Percentiles rank a stretch among this genome's conserved stretches.
These are phyloP conservation scores for Microthlaspi erraticum DNA, from an alignment of 345 rosid genomes.

Conservation along the genomic window DNA sequence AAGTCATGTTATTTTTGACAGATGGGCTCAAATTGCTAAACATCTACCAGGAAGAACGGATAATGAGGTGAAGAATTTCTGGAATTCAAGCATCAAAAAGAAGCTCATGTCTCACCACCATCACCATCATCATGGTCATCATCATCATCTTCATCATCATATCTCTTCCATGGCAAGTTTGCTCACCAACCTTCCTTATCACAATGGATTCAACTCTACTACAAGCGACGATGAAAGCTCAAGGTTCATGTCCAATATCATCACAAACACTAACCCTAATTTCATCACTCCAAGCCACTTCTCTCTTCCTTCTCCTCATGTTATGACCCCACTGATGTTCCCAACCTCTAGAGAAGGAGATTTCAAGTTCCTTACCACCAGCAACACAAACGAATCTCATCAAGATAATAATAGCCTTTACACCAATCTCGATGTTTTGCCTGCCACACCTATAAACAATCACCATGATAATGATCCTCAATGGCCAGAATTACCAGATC, in stretches of 20 bases:
- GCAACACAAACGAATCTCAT: conserved; percentile 35
- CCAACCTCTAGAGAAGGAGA: conserved; percentile 56
- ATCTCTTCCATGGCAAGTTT: conserved; percentile 50
- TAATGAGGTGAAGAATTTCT: conserved; percentile 92
- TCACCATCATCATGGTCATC: conserved; percentile 29
- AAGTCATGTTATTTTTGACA: conserved; percentile 33
- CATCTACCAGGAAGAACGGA: conserved; percentile 95
- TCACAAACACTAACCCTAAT: conserved; percentile 63
- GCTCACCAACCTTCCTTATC: conserved; percentile 41
- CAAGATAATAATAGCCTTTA: conserved; percentile 31
- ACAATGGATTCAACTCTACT: conserved; percentile 46
- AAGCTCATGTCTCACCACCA: conserved; percentile 68
- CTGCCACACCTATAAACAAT: conserved; percentile 28
- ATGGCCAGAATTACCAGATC: conserved; percentile 42
- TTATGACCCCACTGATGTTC: conserved; percentile 46
- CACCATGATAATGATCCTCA: conserved; percentile 28
- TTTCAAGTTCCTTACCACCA: conserved; percentile 43
- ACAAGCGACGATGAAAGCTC: conserved; percentile 47
- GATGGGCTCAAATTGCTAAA: conserved; percentile 94
- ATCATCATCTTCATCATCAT: conserved; percentile 48
- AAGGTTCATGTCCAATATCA: conserved; percentile 47
- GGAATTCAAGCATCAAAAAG: conserved; percentile 94
- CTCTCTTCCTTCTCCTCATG: conserved; percentile 44
- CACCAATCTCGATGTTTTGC: conserved; percentile 30
- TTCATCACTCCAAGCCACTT: conserved; percentile 47